Evolutionary conservation across 768 basidiomycete genomes (phyloP), one percentile per base, ranked within the genome.

Genomic region (Lentinula boryana): DNA sequence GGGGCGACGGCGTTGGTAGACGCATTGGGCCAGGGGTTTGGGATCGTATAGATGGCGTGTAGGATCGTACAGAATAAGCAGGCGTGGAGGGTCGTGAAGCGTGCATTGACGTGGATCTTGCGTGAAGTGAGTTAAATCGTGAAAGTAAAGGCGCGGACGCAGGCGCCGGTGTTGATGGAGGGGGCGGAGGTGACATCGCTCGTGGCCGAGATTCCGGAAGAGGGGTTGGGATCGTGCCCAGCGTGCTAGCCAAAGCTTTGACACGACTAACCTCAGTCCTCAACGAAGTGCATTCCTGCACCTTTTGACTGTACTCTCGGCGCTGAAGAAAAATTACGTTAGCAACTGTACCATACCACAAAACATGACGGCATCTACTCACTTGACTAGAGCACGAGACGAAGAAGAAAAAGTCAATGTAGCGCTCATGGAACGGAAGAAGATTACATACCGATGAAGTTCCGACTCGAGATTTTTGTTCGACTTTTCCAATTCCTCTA

Each of bases 231-330:
- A 44, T 56, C 27, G 52, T 71, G 63, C 69, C 76, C 46, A 76
- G 70, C 15, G 76, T 80, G 13, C 78, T 76, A 56, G 77, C 76
- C 61, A 79, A 69, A 18, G 78, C 76, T 71, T 79, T 82, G 64
- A 79, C 68, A 56, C 87, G 82, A 72, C 74, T 83, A 59, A 88
- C 72, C 74, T 91, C 89, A 60, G 80, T 79, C 58, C 84, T 85
- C 48, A 90, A 79, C 66, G 78, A 78, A 69, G 87, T 85, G 68
- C 79, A 84, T 74, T 90, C 89, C 74, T 86, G 86, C 60, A 83
- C 78, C 79, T 87, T 87, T 77, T 85, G 83, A 64, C 78, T 74
- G 72, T 84, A 85, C 70, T 80, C 77, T 57, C 78, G 69, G 70
- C 84, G 83, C 87, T 88, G 67, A 36, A 36, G 3, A 68, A 63